phyloP scores from a whole-genome alignment of 169 alveolate species.

The Plasmodium billcollinsi region DNA sequence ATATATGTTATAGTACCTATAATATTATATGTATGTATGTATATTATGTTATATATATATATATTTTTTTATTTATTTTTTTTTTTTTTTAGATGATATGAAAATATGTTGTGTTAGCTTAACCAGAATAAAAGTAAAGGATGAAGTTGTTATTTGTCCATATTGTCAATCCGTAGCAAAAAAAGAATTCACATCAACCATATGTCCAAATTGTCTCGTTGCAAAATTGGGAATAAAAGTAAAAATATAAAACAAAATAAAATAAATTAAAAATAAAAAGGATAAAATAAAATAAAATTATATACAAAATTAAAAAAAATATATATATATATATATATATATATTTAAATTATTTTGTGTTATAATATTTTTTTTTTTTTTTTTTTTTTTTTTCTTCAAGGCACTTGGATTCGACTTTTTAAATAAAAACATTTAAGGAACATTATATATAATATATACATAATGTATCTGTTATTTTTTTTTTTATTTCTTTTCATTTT shows the following conservation, averaged over 20 bases:
- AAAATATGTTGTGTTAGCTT: conserved; percentile 66
- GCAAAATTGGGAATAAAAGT: conserved; percentile 75
- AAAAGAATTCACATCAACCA: conserved; percentile 18
- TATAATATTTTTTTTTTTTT: not conserved
- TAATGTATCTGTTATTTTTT: not conserved
- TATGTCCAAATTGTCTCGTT: conserved; percentile 63
- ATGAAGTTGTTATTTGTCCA: conserved; percentile 45
- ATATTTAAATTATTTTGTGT: not conserved
- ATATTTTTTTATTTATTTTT: no score
- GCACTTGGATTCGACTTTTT: conserved; percentile 76
- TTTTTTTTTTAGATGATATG: conserved; percentile 20
- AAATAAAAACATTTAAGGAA: conserved; percentile 51
- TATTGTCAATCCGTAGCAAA: conserved; percentile 68
- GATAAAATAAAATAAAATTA: no score
- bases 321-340: no score
- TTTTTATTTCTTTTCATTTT: not conserved
- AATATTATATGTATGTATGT: not conserved
- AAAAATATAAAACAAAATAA: not conserved
- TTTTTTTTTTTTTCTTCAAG: conserved; percentile 22
- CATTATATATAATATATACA: not conserved
- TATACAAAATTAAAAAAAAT: no score
- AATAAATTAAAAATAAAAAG: not conserved
- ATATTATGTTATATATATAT: not conserved
- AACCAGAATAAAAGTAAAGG: conserved; percentile 48
- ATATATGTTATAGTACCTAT: not conserved